Conservation (phyloP, 129 eudicot species). For the Logfia minima region DNA sequence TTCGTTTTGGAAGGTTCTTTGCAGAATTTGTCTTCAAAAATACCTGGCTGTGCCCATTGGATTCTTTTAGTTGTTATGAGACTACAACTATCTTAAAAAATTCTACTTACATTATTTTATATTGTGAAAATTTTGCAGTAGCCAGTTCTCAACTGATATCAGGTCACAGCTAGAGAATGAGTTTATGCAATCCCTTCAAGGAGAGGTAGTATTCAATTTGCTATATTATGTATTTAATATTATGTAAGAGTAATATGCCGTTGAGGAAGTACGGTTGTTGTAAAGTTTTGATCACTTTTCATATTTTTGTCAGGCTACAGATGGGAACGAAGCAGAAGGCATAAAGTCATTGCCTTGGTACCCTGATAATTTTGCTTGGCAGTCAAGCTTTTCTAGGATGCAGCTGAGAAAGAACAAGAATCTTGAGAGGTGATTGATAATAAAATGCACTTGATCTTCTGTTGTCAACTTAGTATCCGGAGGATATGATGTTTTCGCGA, state of each 20-base stretch:
- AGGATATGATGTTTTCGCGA: background rate
- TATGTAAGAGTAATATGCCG: background rate
- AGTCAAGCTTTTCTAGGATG: slow-evolving; percentile 89
- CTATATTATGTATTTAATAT: slow-evolving; percentile 6
- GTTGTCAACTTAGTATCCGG: background rate
- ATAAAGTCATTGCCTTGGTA: slow-evolving; percentile 90
- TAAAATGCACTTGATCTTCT: background rate
- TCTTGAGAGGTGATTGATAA: slow-evolving; percentile 60
- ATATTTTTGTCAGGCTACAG: slow-evolving; percentile 48
- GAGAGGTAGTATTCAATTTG: slow-evolving; percentile 51
- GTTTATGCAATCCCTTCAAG: slow-evolving; percentile 67
- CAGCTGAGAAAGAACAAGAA: slow-evolving; percentile 86
- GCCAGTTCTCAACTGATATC: slow-evolving; percentile 73
- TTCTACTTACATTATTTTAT: slow-evolving; percentile 11
- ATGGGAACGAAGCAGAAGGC: slow-evolving; percentile 64
- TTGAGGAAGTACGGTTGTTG: slow-evolving; percentile 8
- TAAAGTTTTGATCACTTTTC: slow-evolving; percentile 3
- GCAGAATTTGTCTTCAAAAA: background rate
- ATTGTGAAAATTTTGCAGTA: slow-evolving; percentile 57
- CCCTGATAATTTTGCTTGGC: slow-evolving; percentile 97
- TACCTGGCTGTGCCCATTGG: background rate
- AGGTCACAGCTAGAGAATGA: slow-evolving; percentile 78
- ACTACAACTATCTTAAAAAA: slow-evolving; percentile 12
- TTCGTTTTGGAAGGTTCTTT: background rate
- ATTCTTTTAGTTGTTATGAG: background rate